A percentile compares a stretch with the other conserved stretches of the same genome.
phyloP scores from a whole-genome alignment of 2,329 filamentous ascomycete species.

The Aureobasidium melanogenum region DNA sequence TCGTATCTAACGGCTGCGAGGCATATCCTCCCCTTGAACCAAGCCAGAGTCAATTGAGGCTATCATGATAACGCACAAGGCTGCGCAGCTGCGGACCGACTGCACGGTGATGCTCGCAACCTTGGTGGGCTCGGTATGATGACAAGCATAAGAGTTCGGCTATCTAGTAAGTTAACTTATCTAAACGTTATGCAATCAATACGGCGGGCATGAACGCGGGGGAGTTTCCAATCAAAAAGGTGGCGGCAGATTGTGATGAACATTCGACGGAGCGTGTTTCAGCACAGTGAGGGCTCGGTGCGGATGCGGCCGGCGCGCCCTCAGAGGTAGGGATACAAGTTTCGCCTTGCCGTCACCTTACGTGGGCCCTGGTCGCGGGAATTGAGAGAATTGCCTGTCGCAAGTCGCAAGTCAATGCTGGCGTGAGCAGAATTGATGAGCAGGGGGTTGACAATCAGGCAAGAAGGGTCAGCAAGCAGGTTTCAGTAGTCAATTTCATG shows the following conservation, averaged over 20 bases:
- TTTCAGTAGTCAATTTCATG: background rate
- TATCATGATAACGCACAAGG: background rate
- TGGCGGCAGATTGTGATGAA: conserved; percentile 7
- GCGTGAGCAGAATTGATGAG: background rate
- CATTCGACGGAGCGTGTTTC: background rate
- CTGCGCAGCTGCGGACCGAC: background rate
- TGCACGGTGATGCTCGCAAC: background rate
- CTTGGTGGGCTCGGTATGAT: background rate
- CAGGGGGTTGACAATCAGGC: background rate
- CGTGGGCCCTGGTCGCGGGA: background rate
- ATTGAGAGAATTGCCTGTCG: background rate
- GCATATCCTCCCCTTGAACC: background rate
- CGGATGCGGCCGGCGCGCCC: conserved; percentile 6
- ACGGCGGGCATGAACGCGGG: background rate
- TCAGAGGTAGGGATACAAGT: background rate
- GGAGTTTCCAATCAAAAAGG: conserved; percentile 3
- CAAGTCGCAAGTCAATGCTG: background rate
- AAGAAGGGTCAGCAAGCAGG: background rate
- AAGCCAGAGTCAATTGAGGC: background rate
- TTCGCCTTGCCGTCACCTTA: background rate
- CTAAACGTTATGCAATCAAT: background rate
- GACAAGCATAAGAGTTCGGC: conserved; percentile 1
- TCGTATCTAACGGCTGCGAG: background rate
- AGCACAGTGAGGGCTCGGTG: background rate
- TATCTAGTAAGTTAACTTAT: conserved; percentile 7